Evolutionary conservation across 345 rosid genomes (phyloP).

Genomic region (Gossypium mustelinum): DNA sequence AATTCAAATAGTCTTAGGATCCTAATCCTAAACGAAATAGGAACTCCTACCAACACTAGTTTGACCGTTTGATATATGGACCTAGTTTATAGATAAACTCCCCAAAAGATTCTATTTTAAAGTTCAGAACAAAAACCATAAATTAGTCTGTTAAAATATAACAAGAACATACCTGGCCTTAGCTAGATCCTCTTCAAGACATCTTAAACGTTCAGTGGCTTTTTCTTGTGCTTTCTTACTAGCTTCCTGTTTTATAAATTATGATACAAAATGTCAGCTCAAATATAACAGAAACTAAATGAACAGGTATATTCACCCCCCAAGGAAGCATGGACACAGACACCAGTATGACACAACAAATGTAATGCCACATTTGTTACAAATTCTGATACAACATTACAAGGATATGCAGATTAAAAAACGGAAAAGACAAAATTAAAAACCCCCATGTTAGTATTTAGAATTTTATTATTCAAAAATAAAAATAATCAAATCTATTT

Average conservation of each 20-base stretch:
- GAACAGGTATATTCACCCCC: neutral
- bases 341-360: neutral
- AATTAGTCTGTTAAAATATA: neutral
- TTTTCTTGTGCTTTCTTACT: constrained; percentile 75
- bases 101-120: neutral
- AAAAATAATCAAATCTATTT: neutral
- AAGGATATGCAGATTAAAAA: neutral
- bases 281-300: neutral
- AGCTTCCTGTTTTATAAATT: constrained; percentile 54
- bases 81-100: neutral
- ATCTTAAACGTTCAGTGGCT: constrained; percentile 55
- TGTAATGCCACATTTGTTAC: neutral
- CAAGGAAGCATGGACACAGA: neutral
- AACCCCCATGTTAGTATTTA: neutral
- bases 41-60: neutral
- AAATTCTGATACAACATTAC: neutral
- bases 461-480: neutral
- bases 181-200: constrained; percentile 72
- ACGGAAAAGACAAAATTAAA: neutral
- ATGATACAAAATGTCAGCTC: constrained; percentile 12
- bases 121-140: neutral
- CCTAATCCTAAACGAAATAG: neutral
- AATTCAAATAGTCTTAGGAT: neutral
- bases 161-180: constrained; percentile 50
- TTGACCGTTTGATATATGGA: neutral